phyloP scores from a whole-genome alignment of 23 red algal genomes.

The Pyropia haitanensis region DNA sequence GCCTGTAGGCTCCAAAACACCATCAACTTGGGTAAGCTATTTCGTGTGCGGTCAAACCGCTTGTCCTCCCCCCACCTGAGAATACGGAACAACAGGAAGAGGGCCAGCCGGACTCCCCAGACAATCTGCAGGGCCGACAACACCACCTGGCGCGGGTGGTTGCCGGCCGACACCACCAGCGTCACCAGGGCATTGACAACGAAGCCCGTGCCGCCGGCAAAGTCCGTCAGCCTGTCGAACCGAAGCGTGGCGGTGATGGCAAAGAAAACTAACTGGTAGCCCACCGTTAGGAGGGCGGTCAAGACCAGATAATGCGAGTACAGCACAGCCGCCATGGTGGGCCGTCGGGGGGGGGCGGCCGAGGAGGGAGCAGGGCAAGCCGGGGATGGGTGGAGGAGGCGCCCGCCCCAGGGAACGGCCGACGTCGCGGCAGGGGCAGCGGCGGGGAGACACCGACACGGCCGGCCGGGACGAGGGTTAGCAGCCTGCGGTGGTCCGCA shows the following conservation, averaged over 20 bases:
- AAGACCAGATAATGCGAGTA: constrained; percentile 44
- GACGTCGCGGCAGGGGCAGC: no score
- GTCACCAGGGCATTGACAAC: constrained; percentile 45
- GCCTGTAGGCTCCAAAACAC: constrained; percentile 63
- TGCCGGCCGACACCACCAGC: not conserved
- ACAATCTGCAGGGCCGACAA: constrained; percentile 18
- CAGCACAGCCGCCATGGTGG: constrained; percentile 30
- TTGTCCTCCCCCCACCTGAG: constrained; percentile 46
- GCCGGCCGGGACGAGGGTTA: no score
- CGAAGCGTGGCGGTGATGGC: constrained; percentile 7
- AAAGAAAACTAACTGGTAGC: constrained; percentile 55
- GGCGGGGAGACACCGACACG: no score
- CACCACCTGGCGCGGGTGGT: constrained; percentile 12
- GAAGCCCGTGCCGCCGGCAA: constrained; percentile 63
- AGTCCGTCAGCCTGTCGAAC: constrained; percentile 60
- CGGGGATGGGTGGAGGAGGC: no score
- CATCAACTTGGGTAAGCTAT: constrained; percentile 7
- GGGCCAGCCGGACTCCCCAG: constrained; percentile 46
- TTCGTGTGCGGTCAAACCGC: constrained; percentile 25
- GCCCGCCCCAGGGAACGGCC: no score
- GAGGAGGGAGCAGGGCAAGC: no score
- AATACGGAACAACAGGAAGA: constrained; percentile 52
- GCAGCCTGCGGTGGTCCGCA: no score
- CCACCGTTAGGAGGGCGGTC: constrained; percentile 43
- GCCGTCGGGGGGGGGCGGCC: no score